These are phyloP conservation scores for Tylopilus sp. DNA, from an alignment of 768 basidiomycete species.

Conservation along the genomic window DNA sequence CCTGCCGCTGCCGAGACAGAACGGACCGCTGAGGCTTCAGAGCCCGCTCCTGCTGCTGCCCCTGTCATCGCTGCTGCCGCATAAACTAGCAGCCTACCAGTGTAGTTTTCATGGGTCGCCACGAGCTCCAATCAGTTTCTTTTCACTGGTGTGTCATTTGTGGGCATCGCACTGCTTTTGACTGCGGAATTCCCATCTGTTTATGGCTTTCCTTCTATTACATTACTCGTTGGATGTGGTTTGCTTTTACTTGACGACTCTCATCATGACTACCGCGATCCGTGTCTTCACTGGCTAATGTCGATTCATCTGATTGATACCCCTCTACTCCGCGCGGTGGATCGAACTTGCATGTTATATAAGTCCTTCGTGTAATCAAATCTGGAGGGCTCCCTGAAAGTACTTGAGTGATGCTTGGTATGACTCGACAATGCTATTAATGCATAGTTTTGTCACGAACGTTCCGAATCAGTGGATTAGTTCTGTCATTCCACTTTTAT, in stretches of 20 bases:
- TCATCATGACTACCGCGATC: slow-evolving; percentile 62
- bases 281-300: slow-evolving; percentile 62
- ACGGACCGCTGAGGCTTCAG: slow-evolving; percentile 34
- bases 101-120: slow-evolving; percentile 40
- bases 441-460: not conserved
- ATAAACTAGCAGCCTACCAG: slow-evolving; percentile 42
- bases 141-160: slow-evolving; percentile 36
- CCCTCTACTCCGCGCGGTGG: slow-evolving; percentile 33
- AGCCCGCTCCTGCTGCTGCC: slow-evolving; percentile 45
- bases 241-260: slow-evolving; percentile 55
- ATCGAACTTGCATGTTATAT: slow-evolving; percentile 32
- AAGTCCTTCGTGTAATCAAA: slow-evolving; percentile 33
- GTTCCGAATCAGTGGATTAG: not conserved
- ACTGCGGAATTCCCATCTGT: slow-evolving; percentile 35
- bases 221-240: slow-evolving; percentile 59
- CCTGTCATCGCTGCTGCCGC: slow-evolving; percentile 79
- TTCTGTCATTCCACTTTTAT: not conserved
- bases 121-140: slow-evolving; percentile 37
- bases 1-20: slow-evolving; percentile 34
- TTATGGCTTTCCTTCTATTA: slow-evolving; percentile 36
- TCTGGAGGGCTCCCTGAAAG: slow-evolving; percentile 13
- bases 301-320: slow-evolving; percentile 64
- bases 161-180: slow-evolving; percentile 35
- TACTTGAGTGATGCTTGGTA: not conserved
- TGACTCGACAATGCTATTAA: too few species aligned